phyloP scores from a whole-genome alignment of 2,329 filamentous ascomycete species.

The Amauroascus verrucosus region DNA sequence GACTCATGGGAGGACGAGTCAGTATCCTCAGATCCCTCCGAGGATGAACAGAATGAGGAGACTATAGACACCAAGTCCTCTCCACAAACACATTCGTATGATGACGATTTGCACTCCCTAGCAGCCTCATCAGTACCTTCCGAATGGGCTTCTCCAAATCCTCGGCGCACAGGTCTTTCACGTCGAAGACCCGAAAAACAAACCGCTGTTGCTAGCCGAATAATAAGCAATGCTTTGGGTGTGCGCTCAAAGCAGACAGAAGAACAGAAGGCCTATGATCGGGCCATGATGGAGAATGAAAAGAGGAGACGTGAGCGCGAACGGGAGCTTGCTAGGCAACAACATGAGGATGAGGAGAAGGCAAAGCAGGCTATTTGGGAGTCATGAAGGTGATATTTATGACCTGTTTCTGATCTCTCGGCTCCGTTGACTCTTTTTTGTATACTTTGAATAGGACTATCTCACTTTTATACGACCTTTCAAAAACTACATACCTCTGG shows the following conservation, averaged over 20 bases:
- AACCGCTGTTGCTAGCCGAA: slow-evolving; percentile 73
- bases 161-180: neutral
- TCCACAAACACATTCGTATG: slow-evolving; percentile 11
- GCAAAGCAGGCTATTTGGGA: slow-evolving; percentile 86
- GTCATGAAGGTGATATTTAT: slow-evolving; percentile 33
- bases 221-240: slow-evolving; percentile 84
- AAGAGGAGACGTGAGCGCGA: slow-evolving; percentile 64
- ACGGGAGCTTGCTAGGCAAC: slow-evolving; percentile 52
- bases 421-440: neutral
- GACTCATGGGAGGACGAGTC: slow-evolving; percentile 74
- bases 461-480: neutral
- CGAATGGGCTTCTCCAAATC: neutral
- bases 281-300: slow-evolving; percentile 72
- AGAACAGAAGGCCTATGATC: slow-evolving; percentile 80
- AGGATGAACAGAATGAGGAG: slow-evolving; percentile 25
- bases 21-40: slow-evolving; percentile 33
- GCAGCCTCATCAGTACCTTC: slow-evolving; percentile 17
- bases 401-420: neutral
- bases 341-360: slow-evolving; percentile 56
- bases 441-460: neutral
- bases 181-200: slow-evolving; percentile 69
- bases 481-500: too few species aligned
- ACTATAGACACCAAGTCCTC: slow-evolving; percentile 14
- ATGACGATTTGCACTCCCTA: slow-evolving; percentile 20
- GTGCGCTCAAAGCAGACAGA: slow-evolving; percentile 73